phyloP scores from a whole-genome alignment of 805 yeast species.

The Candida sphagnicola region DNA sequence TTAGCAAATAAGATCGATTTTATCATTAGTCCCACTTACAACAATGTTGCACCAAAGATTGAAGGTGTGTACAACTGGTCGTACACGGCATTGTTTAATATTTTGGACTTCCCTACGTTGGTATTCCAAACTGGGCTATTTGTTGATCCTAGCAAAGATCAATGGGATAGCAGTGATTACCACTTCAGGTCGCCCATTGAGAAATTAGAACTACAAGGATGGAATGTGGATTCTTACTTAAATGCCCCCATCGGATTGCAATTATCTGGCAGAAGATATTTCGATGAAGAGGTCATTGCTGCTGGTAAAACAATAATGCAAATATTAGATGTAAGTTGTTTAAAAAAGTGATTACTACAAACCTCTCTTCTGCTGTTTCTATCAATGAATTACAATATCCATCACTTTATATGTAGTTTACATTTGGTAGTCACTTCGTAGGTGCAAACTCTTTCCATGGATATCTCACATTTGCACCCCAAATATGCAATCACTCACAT shows the following conservation, averaged over 20 bases:
- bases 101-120: slow-evolving; percentile 67
- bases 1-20: slow-evolving; percentile 57
- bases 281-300: slow-evolving; percentile 55
- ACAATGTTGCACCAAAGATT: slow-evolving; percentile 66
- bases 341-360: background rate
- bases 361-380: too few species aligned
- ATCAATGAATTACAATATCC: too few species aligned
- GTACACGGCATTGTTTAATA: slow-evolving; percentile 70
- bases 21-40: slow-evolving; percentile 63
- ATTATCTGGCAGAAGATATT: slow-evolving; percentile 50
- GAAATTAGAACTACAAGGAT: slow-evolving; percentile 43
- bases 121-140: slow-evolving; percentile 58
- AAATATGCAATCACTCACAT: too few species aligned
- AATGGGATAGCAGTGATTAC: slow-evolving; percentile 36
- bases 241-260: slow-evolving; percentile 58
- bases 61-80: slow-evolving; percentile 71
- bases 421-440: too few species aligned
- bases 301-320: slow-evolving; percentile 29
- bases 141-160: slow-evolving; percentile 54
- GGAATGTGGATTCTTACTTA: slow-evolving; percentile 42
- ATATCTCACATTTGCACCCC: too few species aligned
- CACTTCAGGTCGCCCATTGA: slow-evolving; percentile 46
- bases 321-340: background rate
- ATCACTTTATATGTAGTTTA: too few species aligned
- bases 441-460: too few species aligned